A percentile compares a stretch with the other conserved stretches of the same genome.
Conservation (phyloP, 352 stramenopile species). For the Pythium brassicae region DNA sequence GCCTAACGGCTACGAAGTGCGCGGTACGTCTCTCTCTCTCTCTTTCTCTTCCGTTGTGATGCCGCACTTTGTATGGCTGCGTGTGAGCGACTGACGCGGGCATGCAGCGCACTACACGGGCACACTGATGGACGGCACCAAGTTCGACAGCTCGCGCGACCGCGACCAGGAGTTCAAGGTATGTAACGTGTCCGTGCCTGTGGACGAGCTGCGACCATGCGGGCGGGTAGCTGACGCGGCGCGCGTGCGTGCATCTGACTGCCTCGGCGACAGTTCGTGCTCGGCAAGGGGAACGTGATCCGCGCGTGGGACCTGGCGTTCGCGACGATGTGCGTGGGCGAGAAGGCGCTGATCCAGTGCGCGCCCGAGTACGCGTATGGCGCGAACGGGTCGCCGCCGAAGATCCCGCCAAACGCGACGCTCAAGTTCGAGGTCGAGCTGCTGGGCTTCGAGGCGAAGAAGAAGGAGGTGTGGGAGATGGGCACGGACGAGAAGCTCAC, state of each 20-base stretch:
- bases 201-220: not conserved
- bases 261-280: conserved; percentile 65
- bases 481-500: conserved; percentile 77
- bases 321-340: conserved; percentile 94
- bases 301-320: conserved; percentile 88
- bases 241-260: not conserved
- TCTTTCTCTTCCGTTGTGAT: no score
- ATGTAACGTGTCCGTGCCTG: not conserved
- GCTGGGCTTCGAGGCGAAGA: conserved; percentile 92
- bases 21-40: conserved; percentile 21
- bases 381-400: conserved; percentile 83
- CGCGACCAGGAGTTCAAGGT: conserved; percentile 83
- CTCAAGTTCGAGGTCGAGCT: conserved; percentile 97
- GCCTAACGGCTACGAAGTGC: conserved; percentile 75
- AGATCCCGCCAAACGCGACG: conserved; percentile 93
- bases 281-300: conserved; percentile 88
- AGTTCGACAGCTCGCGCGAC: conserved; percentile 94
- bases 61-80: not conserved
- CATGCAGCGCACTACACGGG: conserved; percentile 92
- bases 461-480: conserved; percentile 95
- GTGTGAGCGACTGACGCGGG: not conserved
- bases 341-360: conserved; percentile 93
- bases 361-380: conserved; percentile 94
- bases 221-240: no score
- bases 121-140: conserved; percentile 91